Evolutionary conservation across 441 rosid species (phyloP).

Genomic region (Corymbia citriodora): DNA sequence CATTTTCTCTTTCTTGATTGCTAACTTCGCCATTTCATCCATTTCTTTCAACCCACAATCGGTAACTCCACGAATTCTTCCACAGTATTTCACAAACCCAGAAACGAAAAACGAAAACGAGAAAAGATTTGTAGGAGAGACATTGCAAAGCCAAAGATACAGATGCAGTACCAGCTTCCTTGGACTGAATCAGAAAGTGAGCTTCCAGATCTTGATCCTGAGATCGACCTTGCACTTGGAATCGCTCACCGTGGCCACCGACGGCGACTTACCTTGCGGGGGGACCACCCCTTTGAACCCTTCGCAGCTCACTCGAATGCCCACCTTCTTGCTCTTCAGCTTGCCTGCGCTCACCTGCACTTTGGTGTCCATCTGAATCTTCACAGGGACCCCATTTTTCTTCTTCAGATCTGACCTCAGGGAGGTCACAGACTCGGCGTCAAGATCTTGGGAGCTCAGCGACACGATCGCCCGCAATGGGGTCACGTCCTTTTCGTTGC

Average conservation of each 20-base stretch:
- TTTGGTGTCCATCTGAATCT: constrained; percentile 41
- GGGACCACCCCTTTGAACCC: constrained; percentile 36
- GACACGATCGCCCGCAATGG: constrained; percentile 28
- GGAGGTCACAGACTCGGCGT: constrained; percentile 34
- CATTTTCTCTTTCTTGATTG: not conserved
- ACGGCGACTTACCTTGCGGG: constrained; percentile 50
- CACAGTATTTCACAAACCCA: not conserved
- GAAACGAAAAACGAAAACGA: not conserved
- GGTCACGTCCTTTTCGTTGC: constrained; percentile 32
- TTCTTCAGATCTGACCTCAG: constrained; percentile 54
- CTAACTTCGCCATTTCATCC: not conserved
- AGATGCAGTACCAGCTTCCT: not conserved
- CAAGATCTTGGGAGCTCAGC: constrained; percentile 33
- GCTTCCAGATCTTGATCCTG: constrained; percentile 64
- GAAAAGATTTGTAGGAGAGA: not conserved
- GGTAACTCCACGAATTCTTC: not conserved
- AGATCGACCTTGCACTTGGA: constrained; percentile 61
- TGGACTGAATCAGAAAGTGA: constrained; percentile 30
- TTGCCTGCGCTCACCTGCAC: constrained; percentile 41
- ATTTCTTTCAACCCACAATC: not conserved
- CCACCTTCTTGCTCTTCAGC: constrained; percentile 51
- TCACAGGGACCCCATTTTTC: constrained; percentile 26
- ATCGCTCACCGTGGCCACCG: constrained; percentile 26
- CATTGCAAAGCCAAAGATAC: not conserved
- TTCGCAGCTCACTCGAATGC: constrained; percentile 43